A percentile compares a stretch with the other conserved stretches of the same genome.
Evolutionary conservation across 495 filamentous ascomycete species (phyloP).

Genomic region (Pseudevernia furfuracea): DNA sequence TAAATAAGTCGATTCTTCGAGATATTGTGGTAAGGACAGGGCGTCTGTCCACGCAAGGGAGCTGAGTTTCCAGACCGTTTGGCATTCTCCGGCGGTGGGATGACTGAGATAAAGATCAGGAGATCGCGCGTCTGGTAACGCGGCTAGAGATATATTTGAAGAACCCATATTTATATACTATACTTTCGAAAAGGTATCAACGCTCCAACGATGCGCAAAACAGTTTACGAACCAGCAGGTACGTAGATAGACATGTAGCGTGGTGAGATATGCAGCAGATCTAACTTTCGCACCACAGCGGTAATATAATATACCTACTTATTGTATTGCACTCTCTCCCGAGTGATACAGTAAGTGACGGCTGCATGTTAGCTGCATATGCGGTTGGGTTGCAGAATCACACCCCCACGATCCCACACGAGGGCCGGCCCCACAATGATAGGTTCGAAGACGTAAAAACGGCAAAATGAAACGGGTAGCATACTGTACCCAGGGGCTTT

Average conservation of each 20-base stretch:
- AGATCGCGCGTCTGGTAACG: constrained; percentile 13
- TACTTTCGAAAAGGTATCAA: neutral
- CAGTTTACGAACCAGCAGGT: neutral
- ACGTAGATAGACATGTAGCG: neutral
- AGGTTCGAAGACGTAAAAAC: too few species aligned
- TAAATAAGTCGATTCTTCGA: constrained; percentile 22
- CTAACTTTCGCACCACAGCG: too few species aligned
- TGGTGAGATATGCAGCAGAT: too few species aligned
- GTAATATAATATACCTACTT: too few species aligned
- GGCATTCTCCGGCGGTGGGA: constrained; percentile 16
- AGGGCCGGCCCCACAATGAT: too few species aligned
- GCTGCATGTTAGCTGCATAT: too few species aligned
- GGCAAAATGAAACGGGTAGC: too few species aligned
- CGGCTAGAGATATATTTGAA: neutral
- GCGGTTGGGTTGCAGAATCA: too few species aligned
- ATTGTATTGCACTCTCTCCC: too few species aligned
- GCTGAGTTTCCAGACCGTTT: constrained; percentile 7
- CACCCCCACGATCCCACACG: too few species aligned
- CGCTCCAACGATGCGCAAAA: neutral
- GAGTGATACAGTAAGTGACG: too few species aligned
- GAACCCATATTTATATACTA: neutral
- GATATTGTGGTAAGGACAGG: constrained; percentile 14
- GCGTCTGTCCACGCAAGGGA: constrained; percentile 19
- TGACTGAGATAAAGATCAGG: constrained; percentile 16
- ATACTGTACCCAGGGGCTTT: too few species aligned